These are phyloP conservation scores for Hemerocallis citrina DNA, from an alignment of 106 monocot species.

Conservation along the genomic window DNA sequence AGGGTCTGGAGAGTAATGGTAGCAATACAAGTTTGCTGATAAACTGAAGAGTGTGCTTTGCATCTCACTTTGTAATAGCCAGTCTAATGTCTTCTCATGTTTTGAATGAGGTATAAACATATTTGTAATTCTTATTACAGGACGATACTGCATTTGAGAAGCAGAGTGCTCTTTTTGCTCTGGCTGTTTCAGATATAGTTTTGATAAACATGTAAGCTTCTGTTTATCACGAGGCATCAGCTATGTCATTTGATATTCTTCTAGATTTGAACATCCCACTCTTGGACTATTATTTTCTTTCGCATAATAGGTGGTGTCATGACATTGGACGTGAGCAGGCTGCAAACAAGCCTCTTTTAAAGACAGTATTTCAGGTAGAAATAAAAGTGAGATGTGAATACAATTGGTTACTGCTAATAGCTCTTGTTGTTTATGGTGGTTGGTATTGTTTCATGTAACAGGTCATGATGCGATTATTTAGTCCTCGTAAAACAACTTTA, in stretches of 20 bases:
- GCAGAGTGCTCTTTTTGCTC: conserved; percentile 96
- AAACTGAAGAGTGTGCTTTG: neutral
- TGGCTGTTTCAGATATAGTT: conserved; percentile 94
- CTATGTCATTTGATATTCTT: neutral
- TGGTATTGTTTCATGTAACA: conserved; percentile 18
- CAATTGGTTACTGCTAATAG: neutral
- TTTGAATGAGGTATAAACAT: conserved; percentile 2
- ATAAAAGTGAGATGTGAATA: conserved; percentile 1
- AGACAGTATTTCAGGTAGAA: conserved; percentile 94
- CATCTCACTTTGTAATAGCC: neutral
- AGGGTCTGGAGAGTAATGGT: neutral
- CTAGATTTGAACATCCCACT: neutral
- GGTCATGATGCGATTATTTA: conserved; percentile 98
- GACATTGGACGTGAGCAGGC: conserved; percentile 98
- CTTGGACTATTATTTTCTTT: neutral
- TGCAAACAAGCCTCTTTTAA: conserved; percentile 96
- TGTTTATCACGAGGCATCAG: neutral
- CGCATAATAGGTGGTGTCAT: conserved; percentile 84
- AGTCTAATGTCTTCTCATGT: neutral
- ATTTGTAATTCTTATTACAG: conserved; percentile 26
- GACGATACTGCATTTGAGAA: conserved; percentile 99
- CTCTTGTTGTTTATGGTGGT: conserved; percentile 6
- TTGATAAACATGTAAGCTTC: conserved; percentile 87
- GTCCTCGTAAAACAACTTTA: conserved; percentile 92
- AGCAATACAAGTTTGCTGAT: neutral